These are phyloP conservation scores for Candida tetrigidarum DNA, from an alignment of 1,139 yeast genomes.

Conservation along the genomic window DNA sequence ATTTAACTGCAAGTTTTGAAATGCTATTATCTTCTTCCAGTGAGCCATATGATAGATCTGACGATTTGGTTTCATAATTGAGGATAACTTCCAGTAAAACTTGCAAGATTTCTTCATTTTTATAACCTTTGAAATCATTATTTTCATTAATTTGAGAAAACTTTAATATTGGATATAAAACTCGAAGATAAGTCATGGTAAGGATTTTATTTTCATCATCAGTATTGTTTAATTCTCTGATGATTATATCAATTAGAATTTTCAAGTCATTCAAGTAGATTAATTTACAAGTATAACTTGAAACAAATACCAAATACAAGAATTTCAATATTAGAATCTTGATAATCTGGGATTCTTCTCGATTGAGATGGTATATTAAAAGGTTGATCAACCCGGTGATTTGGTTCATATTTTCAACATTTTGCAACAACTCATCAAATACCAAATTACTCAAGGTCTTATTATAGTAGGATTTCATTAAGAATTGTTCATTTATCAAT, in stretches of 20 bases:
- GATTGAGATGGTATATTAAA: constrained; percentile 62
- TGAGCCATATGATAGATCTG: constrained; percentile 11
- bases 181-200: constrained; percentile 76
- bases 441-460: constrained; percentile 45
- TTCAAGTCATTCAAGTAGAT: constrained; percentile 84
- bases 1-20: constrained; percentile 61
- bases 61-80: constrained; percentile 21
- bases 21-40: constrained; percentile 44
- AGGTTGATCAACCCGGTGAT: constrained; percentile 46
- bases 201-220: constrained; percentile 56
- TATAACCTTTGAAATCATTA: constrained; percentile 49
- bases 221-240: constrained; percentile 75
- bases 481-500: constrained; percentile 82
- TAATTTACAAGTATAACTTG: constrained; percentile 64
- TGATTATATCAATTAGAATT: constrained; percentile 83
- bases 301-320: constrained; percentile 73
- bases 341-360: constrained; percentile 73
- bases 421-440: constrained; percentile 43
- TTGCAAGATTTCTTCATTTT: constrained; percentile 55
- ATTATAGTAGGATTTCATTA: constrained; percentile 57
- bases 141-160: constrained; percentile 62
- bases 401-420: constrained; percentile 23
- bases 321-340: constrained; percentile 82
- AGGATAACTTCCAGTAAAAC: constrained; percentile 52
- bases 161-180: constrained; percentile 69